These are phyloP conservation scores for Talaromyces stipitatus DNA, from an alignment of 495 filamentous ascomycete genomes.

Conservation along the genomic window DNA sequence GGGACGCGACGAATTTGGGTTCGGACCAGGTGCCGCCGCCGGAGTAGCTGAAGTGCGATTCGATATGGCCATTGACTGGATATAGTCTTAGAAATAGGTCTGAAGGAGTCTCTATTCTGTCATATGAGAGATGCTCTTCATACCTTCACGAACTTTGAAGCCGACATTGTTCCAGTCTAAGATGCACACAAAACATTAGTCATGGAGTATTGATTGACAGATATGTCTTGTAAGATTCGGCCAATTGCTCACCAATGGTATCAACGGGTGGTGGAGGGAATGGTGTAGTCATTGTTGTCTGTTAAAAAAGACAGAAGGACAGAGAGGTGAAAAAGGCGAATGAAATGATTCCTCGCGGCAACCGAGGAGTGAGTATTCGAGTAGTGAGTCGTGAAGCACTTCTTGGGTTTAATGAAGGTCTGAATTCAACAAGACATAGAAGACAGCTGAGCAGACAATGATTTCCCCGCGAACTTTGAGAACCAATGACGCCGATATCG, in stretches of 20 bases:
- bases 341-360: background rate
- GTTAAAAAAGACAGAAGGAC: too few species aligned
- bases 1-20: slow-evolving; percentile 65
- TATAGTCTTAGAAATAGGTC: background rate
- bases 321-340: background rate
- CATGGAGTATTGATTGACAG: background rate
- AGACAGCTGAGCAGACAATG: too few species aligned
- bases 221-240: background rate
- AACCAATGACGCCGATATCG: background rate
- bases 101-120: background rate
- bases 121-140: slow-evolving; percentile 9
- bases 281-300: slow-evolving; percentile 11
- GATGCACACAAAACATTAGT: background rate
- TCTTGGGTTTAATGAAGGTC: background rate
- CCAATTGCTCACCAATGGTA: slow-evolving; percentile 53
- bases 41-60: slow-evolving; percentile 61
- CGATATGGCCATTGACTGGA: slow-evolving; percentile 26
- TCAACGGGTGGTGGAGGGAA: slow-evolving; percentile 80
- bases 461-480: background rate
- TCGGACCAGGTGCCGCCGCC: slow-evolving; percentile 58
- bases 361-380: background rate
- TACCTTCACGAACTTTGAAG: slow-evolving; percentile 85
- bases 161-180: slow-evolving; percentile 85
- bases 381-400: background rate
- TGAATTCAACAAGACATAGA: background rate